Evolutionary conservation across 1,284 basidiomycete species (phyloP), one percentile per base, ranked within the genome.

Genomic region (Papiliotrema laurentii): DNA sequence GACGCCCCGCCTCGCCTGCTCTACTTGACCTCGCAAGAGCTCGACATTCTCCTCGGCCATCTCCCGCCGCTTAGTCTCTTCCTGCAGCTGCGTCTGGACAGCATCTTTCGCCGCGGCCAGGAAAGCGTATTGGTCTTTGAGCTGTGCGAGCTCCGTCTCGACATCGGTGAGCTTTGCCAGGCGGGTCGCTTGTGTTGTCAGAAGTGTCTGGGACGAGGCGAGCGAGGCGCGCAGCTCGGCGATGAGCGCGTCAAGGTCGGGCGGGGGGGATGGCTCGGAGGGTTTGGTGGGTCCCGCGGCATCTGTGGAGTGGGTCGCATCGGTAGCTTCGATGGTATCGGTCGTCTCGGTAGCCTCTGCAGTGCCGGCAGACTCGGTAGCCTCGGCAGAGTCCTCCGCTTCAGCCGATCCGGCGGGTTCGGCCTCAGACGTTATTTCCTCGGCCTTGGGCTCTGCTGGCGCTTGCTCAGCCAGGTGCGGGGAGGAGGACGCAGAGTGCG

Each of bases 1-100:
- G 34, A 96, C 79, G 13, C 87, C 89, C 48, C 88, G 83, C 58
- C 91, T 79, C 72, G 87, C 89, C 69, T 91, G 87, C 62, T 94
- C 90, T n/a, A 94, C 86, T 67, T 90, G 92, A 18, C 82, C 79
- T 27, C 91, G 79, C 35, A 96, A 76, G 68, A 89, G 77, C 10
- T 80, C 76, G 33, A 94, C 89, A 42, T 84, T 84, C 58, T 89
- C 85, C 60, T 89, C 86, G 40, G 91, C 87, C 38, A 86, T 85
- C 56, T 80, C 81, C 44, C 80, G 79, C 72, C 83, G 83, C 63
- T 71, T 76, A 51, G 73, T 77, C 40, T 86, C 80, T 19, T 77
- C 76, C 44, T 78, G 76, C 13, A 89, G 76, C 51, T 84, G 80
- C 36, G 78, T 77, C 59, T 87, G 83, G 37, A 83, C 75, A 2